Base-by-base conservation (phyloP, 371 early-diverging fungal genomes). In the Lichtheimia hyalospora region DNA sequence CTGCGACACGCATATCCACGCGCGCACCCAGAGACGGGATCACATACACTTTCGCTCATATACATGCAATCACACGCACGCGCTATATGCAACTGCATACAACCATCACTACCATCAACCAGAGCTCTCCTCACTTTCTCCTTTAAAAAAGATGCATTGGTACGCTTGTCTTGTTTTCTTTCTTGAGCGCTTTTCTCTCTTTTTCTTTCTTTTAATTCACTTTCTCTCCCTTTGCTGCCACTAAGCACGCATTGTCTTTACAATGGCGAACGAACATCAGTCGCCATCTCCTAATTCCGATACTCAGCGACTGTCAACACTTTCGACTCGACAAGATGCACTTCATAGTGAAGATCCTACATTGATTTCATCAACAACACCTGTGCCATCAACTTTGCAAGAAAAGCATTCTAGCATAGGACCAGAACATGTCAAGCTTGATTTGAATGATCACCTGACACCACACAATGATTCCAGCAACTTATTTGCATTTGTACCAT, bases 401-500 rank as follows among this genome's bases (percentile, higher is more conserved):
- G 49, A 55, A 25, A 49, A 48, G 12, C 21, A 15, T 20, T 16
- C 16, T 18, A 49, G 34, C 34, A 34, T 34, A 8, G 34, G 34
- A 34, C 2, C 52, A 39, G 55, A 59, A 6, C 34, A 54, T 54
- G 44, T 54, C 54, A 64, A 59, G 60, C 44, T 54, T 51, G 64
- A 64, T 51, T 56, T 62, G 56, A 55, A 56, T 34, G 66, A 65
- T 48, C 54, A 55, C 25, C 63, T 70, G 40, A 69, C 48, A 5
- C 70, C 75, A 24, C 81, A 81, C 51, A 69, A 71, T 54, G 77
- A 81, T 51, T 69, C 81, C 3, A 44, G 53, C 46, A 84, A 78
- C 16, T 77, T 84, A 0, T 87, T 83, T 69, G 73, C 81, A 4
- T 84, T 83, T 72, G 71, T 71, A 6, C 75, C 78, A 0, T 67